Evolutionary conservation across 169 alveolate species (phyloP), one percentile per base, ranked within the genome.

Genomic region (Neospora caninum): DNA sequence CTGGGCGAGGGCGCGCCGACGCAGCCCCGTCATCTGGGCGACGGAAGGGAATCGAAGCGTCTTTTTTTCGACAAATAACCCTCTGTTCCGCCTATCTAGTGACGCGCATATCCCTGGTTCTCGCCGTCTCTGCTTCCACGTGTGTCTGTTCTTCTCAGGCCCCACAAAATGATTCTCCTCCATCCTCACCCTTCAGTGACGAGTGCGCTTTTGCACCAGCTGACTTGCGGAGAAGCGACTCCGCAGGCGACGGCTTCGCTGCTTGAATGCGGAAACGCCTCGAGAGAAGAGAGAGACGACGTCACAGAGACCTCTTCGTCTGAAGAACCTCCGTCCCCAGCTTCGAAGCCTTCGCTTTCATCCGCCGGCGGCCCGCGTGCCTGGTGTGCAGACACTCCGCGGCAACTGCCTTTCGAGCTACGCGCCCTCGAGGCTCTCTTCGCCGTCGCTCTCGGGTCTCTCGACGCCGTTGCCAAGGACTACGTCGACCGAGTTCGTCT

Each of bases 191-290:
- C 89, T 20, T 39, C 89, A 2, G 89, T 82, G 42, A 82, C 67
- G 89, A 82, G 89, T 29, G 89, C 89, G 43, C 38, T 82, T 38
- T 31, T 82, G n/a, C 89, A 82, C 6, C 89, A 82, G 67, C 89
- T 82, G 39, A 42, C 89, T 31, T 82, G 89, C 13, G 89, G 89
- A 0, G 89, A 43, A 16, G 89, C 89, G 67, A 82, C 67, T 31
- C n/a, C 69, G 22, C 49, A 4, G 27, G 1, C 84, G n/a, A 36
- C 84, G 41, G 84, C 84, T 0, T 31, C 84, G 41, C 39, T 73
- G 42, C 84, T 73, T n/a, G 84, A 73, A 27, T 73, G 84, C 84
- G 38, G 41, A 7, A 36, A 27, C 20, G 7, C 73, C 31, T 22
- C 73, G 4, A 22, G 73, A 16, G 25, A 16, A 64, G 73, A 16